phyloP scores from a whole-genome alignment of 2,329 filamentous ascomycete genomes.

The Fusarium agapanthi region DNA sequence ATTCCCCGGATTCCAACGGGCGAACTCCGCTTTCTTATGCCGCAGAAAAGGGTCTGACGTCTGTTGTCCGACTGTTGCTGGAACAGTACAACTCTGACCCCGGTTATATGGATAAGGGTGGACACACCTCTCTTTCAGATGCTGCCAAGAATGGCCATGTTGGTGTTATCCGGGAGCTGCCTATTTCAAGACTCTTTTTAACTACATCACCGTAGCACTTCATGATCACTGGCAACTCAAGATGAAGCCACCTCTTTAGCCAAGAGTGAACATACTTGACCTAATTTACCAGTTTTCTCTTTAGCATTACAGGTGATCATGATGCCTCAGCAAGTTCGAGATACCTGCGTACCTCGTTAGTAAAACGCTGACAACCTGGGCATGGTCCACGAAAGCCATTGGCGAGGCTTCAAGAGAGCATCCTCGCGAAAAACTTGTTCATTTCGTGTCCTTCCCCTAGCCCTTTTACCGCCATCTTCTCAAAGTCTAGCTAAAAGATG shows the following conservation, averaged over 20 bases:
- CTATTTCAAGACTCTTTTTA: no score
- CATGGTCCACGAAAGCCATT: rapidly evolving
- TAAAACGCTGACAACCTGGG: no score
- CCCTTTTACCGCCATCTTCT: rapidly evolving
- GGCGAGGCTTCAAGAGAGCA: rapidly evolving
- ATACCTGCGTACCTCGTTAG: rapidly evolving
- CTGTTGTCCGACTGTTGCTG: rapidly evolving
- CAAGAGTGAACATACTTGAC: no score
- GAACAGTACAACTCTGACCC: rapidly evolving
- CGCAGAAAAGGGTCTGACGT: rapidly evolving
- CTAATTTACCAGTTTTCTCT: no score
- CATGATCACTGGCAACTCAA: no score
- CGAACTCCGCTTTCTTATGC: background rate
- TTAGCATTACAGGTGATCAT: no score
- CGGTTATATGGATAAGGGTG: rapidly evolving
- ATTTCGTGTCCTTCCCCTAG: rapidly evolving
- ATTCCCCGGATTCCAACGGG: rapidly evolving
- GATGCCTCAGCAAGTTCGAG: no score
- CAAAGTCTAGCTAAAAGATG: rapidly evolving
- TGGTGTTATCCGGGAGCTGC: background rate
- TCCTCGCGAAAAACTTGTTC: rapidly evolving
- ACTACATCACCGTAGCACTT: no score
- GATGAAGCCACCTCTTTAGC: no score
- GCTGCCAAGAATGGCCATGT: background rate
- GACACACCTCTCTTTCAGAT: background rate